A percentile compares a stretch with the other conserved stretches of the same genome.
These are phyloP conservation scores for Cordia subcordata DNA, from an alignment of 257 asterid genomes.

Conservation along the genomic window DNA sequence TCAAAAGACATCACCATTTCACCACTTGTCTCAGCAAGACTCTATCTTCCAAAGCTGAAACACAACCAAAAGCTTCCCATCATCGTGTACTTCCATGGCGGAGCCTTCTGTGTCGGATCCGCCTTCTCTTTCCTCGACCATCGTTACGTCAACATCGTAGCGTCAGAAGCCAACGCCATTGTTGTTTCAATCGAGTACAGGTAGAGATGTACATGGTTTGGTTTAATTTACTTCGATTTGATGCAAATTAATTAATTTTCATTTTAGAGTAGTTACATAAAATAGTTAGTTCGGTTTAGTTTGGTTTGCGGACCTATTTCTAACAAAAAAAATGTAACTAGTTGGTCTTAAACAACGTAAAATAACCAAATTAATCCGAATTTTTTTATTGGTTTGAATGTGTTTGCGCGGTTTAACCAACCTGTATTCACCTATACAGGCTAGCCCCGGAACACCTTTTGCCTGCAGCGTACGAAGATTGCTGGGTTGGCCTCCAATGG, in stretches of 20 bases:
- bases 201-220: too few relatives aligned
- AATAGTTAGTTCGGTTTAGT: too few relatives aligned
- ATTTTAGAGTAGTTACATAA: too few relatives aligned
- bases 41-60: conserved; percentile 21
- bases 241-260: too few relatives aligned
- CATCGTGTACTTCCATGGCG: conserved; percentile 25
- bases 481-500: conserved; percentile 37
- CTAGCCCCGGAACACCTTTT: conserved; percentile 50
- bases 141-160: conserved; percentile 13
- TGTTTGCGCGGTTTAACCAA: too few relatives aligned
- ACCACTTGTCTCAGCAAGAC: conserved; percentile 24
- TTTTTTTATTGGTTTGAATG: too few relatives aligned
- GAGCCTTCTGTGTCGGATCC: conserved; percentile 27
- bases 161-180: conserved; percentile 10
- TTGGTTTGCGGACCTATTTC: too few relatives aligned
- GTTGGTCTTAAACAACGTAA: too few relatives aligned
- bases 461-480: conserved; percentile 43
- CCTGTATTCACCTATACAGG: too few relatives aligned
- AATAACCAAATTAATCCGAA: too few relatives aligned
- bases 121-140: conserved; percentile 25
- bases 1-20: conserved; percentile 31
- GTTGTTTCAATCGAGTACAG: conserved; percentile 28
- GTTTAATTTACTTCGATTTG: too few relatives aligned
- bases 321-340: too few relatives aligned
- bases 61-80: conserved; percentile 23